A percentile compares a stretch with the other conserved stretches of the same genome.
Conservation (phyloP, 148 eudicot genomes). For the Chenopodium album region DNA sequence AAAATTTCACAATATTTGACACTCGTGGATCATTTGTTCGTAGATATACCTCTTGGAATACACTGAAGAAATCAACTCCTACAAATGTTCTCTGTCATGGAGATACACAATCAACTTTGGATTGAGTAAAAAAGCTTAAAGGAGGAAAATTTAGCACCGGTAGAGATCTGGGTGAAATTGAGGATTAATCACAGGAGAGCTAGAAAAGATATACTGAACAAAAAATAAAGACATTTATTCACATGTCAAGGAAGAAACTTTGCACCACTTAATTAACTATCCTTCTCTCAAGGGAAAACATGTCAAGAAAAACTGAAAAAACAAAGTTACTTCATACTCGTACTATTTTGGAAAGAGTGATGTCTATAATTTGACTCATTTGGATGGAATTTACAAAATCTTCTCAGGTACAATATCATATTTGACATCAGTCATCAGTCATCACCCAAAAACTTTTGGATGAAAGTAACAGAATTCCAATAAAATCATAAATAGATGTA, state of each 20-base stretch:
- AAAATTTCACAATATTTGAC: conserved; percentile 88
- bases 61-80: conserved; percentile 84
- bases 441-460: neutral
- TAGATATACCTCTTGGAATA: conserved; percentile 89
- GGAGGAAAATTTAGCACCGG: neutral
- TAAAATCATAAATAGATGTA: neutral
- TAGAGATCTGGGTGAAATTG: neutral
- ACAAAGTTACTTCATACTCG: neutral
- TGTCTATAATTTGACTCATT: neutral
- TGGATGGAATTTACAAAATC: neutral
- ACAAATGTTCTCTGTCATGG: conserved; percentile 82
- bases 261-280: too few relatives aligned
- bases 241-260: too few relatives aligned
- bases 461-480: neutral
- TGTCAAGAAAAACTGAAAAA: neutral
- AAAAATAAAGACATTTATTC: neutral
- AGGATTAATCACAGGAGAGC: neutral
- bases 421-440: too few relatives aligned
- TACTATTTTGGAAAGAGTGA: neutral
- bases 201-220: neutral
- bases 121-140: neutral
- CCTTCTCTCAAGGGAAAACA: neutral
- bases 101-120: neutral
- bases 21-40: conserved; percentile 82
- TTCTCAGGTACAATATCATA: neutral